Evolutionary conservation across 2,329 filamentous ascomycete genomes (phyloP).

Genomic region (Penicillium sp.): DNA sequence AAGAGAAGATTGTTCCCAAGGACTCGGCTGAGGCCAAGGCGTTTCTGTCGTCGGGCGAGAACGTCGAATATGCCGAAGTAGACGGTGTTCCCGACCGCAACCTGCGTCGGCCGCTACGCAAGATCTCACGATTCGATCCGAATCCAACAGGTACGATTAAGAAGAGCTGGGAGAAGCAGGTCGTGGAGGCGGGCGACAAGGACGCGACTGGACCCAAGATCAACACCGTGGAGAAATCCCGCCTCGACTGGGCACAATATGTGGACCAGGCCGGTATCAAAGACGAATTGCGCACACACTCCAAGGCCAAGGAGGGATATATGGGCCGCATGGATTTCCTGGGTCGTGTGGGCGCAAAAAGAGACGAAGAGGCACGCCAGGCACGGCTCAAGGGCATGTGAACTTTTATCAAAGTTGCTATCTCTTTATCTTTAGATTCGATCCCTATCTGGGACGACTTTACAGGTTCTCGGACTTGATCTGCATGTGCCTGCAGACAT

Average conservation of each 20-base stretch:
- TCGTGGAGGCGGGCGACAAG: constrained; percentile 19
- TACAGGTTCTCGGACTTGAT: neutral
- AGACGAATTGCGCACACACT: constrained; percentile 57
- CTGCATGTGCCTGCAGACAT: neutral
- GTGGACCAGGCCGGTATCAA: constrained; percentile 58
- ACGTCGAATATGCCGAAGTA: constrained; percentile 32
- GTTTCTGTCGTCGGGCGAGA: constrained; percentile 45
- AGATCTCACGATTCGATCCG: constrained; percentile 45
- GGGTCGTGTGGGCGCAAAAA: constrained; percentile 52
- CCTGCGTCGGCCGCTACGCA: constrained; percentile 39
- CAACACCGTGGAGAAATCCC: constrained; percentile 62
- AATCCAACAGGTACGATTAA: constrained; percentile 42
- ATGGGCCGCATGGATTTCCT: constrained; percentile 59
- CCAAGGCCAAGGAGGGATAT: constrained; percentile 58
- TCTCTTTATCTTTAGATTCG: neutral
- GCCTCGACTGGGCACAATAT: constrained; percentile 61
- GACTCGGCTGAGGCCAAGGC: constrained; percentile 52
- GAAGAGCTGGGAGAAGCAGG: constrained; percentile 42
- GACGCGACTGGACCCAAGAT: constrained; percentile 52
- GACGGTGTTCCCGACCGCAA: constrained; percentile 20
- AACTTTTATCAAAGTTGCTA: constrained; percentile 3
- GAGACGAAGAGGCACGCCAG: constrained; percentile 52
- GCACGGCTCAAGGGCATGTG: constrained; percentile 45
- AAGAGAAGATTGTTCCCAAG: constrained; percentile 50
- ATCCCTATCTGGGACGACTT: neutral